Evolutionary conservation across 768 basidiomycete species (phyloP), one percentile per base, ranked within the genome.

Genomic region (Boletus insuetus): DNA sequence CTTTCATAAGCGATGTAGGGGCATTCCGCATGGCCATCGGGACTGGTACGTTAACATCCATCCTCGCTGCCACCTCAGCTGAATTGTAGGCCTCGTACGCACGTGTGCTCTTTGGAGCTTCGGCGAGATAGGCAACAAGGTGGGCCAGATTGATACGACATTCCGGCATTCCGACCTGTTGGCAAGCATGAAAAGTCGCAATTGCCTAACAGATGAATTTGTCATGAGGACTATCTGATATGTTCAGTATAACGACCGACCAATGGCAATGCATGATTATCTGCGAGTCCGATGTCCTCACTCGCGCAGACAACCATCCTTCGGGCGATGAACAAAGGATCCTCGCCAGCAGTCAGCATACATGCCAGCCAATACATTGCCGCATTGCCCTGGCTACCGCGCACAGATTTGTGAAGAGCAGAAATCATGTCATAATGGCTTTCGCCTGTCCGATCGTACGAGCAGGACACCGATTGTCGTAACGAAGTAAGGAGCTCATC

Each of bases 321-420:
- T 35, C 89, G 76, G 7, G 84, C 86, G 54, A 92, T 79, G 61
- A 82, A 94, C 45, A 91, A 61, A 4, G 91, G 88, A 69, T 94
- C 91, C 67, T 92, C 91, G 19, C 90, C 91, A 26, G 82, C 86
- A 35, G 76, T 79, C 34, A 92, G 75, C 91, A 92, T 92, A 47
- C 89, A 80, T 11, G 91, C 90, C 20, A 94, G 77, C 90, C 91
- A 94, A 67, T 94, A 94, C 76, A 93, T 73, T 7, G 91, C 91
- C 0, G 90, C 92, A 62, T 78, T 78, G 7, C 83, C 83, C 58
- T 92, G 83, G 52, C 84, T 82, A 9, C 90, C 92, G 34, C 92
- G 80, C 34, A 94, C 80, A 54, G 83, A 83, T 70, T 94, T 94
- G 73, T 94, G 91, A 60, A 94, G 73, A 3, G 87, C 91, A 32